phyloP scores from a whole-genome alignment of 2,329 filamentous ascomycete species.

The Fusarium kyushuense region DNA sequence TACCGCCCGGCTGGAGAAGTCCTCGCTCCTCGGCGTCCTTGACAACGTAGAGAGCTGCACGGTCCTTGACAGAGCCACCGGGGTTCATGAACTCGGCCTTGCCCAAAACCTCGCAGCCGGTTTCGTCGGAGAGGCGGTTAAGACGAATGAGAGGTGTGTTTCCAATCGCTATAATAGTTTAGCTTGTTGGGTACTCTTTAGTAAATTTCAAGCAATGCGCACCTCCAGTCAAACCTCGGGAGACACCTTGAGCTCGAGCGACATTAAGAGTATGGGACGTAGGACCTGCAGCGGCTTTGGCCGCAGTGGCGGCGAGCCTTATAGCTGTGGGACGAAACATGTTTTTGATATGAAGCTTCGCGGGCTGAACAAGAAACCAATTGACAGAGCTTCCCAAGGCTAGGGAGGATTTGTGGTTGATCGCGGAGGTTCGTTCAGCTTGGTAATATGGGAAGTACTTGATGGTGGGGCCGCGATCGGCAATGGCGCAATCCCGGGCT shows the following conservation, averaged over 20 bases:
- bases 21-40: constrained; percentile 92
- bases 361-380: constrained; percentile 23
- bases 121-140: constrained; percentile 87
- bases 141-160: constrained; percentile 96
- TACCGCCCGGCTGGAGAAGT: constrained; percentile 84
- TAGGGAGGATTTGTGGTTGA: constrained; percentile 18
- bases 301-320: constrained; percentile 71
- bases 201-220: constrained; percentile 46
- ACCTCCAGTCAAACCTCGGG: constrained; percentile 86
- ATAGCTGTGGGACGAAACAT: constrained; percentile 80
- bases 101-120: constrained; percentile 92
- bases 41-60: constrained; percentile 93
- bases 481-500: constrained; percentile 49
- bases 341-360: not conserved
- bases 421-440: constrained; percentile 27
- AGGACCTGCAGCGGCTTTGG: constrained; percentile 57
- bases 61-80: constrained; percentile 95
- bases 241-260: constrained; percentile 82
- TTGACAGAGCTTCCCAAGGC: constrained; percentile 29
- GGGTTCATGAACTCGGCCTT: constrained; percentile 99
- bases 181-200: not conserved
- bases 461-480: constrained; percentile 48
- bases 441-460: constrained; percentile 27
- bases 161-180: constrained; percentile 78
- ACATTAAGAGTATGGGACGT: constrained; percentile 76